Evolutionary conservation across 2,329 filamentous ascomycete genomes (phyloP).

Genomic region (Epichloe coenophiala): DNA sequence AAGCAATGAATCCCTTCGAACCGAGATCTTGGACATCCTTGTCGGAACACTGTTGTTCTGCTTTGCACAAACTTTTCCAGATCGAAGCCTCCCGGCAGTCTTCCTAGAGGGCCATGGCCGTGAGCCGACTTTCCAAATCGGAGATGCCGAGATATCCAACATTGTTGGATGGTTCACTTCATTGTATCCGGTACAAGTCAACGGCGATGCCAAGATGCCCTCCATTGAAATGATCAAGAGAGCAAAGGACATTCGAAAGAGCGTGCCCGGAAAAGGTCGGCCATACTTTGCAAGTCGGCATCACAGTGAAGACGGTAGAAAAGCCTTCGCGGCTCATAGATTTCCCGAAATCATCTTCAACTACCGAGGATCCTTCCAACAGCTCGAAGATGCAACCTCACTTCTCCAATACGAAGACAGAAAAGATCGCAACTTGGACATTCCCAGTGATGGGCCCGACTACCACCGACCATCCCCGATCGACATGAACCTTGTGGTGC

Average conservation of each 20-base stretch:
- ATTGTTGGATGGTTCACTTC: slow-evolving; percentile 35
- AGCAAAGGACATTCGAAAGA: slow-evolving; percentile 23
- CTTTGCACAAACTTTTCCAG: slow-evolving; percentile 20
- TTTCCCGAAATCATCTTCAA: too few relatives aligned
- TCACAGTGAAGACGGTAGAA: neutral
- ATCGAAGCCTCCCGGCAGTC: slow-evolving; percentile 20
- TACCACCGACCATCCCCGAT: too few relatives aligned
- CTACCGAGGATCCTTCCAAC: too few relatives aligned
- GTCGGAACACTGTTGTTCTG: slow-evolving; percentile 20
- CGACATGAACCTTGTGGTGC: too few relatives aligned
- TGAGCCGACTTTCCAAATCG: slow-evolving; percentile 12
- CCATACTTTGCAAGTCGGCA: slow-evolving; percentile 23
- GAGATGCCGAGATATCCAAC: slow-evolving; percentile 19
- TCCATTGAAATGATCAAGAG: slow-evolving; percentile 7
- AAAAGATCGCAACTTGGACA: too few relatives aligned
- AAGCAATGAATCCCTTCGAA: slow-evolving; percentile 18
- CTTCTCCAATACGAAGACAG: too few relatives aligned
- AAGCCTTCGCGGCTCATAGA: too few relatives aligned
- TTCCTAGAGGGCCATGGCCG: slow-evolving; percentile 30
- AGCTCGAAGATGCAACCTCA: too few relatives aligned
- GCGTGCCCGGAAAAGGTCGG: slow-evolving; percentile 21
- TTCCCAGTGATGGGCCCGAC: too few relatives aligned
- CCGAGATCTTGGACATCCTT: slow-evolving; percentile 25
- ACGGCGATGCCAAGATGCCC: slow-evolving; percentile 2
- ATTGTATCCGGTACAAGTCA: slow-evolving; percentile 19